Conservation (phyloP, 306 rosid genomes). For the Coriaria nepalensis region DNA sequence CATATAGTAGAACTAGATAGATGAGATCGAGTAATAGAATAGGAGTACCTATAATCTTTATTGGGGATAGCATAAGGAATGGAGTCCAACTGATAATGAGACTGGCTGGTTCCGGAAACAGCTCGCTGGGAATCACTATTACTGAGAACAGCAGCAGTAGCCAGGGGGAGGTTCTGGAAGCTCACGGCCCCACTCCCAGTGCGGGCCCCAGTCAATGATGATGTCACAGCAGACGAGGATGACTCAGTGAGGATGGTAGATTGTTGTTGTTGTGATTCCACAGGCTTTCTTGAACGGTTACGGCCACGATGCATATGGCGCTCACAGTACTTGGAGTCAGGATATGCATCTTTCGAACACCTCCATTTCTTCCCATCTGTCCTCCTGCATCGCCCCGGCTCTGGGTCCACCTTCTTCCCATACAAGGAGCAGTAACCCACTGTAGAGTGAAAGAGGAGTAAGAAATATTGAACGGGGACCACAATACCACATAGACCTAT, state of each 20-base stretch:
- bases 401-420: slow-evolving; percentile 90
- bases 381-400: slow-evolving; percentile 87
- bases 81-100: slow-evolving; percentile 45
- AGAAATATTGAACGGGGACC: too few relatives aligned
- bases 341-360: slow-evolving; percentile 72
- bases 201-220: slow-evolving; percentile 43
- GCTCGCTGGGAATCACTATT: slow-evolving; percentile 34
- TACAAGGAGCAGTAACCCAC: slow-evolving; percentile 66
- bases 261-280: slow-evolving; percentile 51
- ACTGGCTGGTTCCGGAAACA: slow-evolving; percentile 28
- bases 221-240: slow-evolving; percentile 25
- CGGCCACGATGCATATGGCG: slow-evolving; percentile 95
- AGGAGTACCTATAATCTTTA: slow-evolving; percentile 57
- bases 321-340: slow-evolving; percentile 87
- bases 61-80: slow-evolving; percentile 43
- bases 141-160: slow-evolving; percentile 13
- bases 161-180: slow-evolving; percentile 54
- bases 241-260: slow-evolving; percentile 27
- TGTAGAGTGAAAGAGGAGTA: slow-evolving; percentile 5
- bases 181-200: slow-evolving; percentile 27
- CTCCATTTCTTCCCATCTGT: slow-evolving; percentile 93
- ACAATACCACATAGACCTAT: too few relatives aligned
- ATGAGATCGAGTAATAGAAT: not conserved
- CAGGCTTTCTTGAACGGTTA: slow-evolving; percentile 99
- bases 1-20: slow-evolving; percentile 1